Evolutionary conservation across 805 yeast species (phyloP), one percentile per base, ranked within the genome.

Genomic region (Grigorovia yakushimaensis): DNA sequence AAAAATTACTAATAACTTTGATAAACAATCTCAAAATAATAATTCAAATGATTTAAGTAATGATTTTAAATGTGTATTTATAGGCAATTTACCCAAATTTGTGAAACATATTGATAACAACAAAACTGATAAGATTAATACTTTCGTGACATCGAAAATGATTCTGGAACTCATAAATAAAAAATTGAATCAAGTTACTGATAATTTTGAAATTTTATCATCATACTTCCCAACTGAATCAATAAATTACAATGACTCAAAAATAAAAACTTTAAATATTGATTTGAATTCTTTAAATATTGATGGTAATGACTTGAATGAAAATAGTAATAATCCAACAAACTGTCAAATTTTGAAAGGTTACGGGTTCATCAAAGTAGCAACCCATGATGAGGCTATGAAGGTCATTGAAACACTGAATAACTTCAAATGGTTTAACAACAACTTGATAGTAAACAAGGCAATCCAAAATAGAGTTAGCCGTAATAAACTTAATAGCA

Each of bases 331-430:
- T 5, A 33, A 20, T 3, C 22, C 35, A 23, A 42, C 37, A 18
- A 50, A 51, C 37, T 49, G 49, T 30, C 45, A 48, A 36, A 36
- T 41, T 8, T 47, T 62, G 37, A 61, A 71, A 49, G 74, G 73
- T 13, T 77, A 74, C 53, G 85, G 81, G 0, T 81, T 74, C 53
- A 70, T 81, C 37, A 75, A 73, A 46, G 78, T 76, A 52, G 59
- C 61, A 18, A 64, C 58, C 38, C 80, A 76, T 56, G 71, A 69
- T 18, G 74, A 73, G 51, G 77, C 81, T 1, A 54, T 77, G 38
- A 62, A 56, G 19, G 74, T 79, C 6, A 70, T 81, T 27, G 72
- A 72, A 43, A 69, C 65, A 41, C 69, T 83, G 49, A 70, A 76
- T 54, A 72, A 72, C 24, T 61, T 63, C 33, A 71, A 65, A 51